phyloP scores from a whole-genome alignment of 2,329 filamentous ascomycete genomes.

The Didymella pinodella region DNA sequence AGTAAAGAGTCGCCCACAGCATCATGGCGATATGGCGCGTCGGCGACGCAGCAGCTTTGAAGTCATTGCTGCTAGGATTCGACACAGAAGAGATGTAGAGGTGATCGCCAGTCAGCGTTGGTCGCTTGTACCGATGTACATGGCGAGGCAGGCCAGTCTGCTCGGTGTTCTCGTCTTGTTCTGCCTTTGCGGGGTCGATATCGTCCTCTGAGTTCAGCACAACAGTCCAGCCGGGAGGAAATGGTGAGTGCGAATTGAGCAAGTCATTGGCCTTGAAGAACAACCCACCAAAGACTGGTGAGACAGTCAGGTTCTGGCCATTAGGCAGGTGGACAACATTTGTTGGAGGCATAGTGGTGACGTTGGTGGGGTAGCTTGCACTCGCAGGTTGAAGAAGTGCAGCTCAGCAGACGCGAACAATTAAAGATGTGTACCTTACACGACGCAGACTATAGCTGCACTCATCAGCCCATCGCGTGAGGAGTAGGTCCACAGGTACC shows the following conservation, averaged over 20 bases:
- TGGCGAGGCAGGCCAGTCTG: conserved; percentile 48
- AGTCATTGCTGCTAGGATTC: conserved; percentile 80
- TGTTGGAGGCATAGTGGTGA: conserved; percentile 51
- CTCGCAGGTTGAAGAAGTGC: conserved; percentile 12
- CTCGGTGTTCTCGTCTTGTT: conserved; percentile 46
- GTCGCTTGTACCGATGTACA: conserved; percentile 72
- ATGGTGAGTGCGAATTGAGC: conserved; percentile 69
- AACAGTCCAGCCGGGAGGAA: conserved; percentile 89
- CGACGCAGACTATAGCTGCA: conserved; percentile 5
- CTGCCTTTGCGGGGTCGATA: conserved; percentile 40
- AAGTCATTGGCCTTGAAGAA: conserved; percentile 87
- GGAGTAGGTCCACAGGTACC: conserved; percentile 15
- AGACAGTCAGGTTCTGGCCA: conserved; percentile 81
- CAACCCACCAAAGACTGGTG: conserved; percentile 88
- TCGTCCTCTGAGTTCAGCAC: conserved; percentile 75
- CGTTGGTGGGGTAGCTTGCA: conserved; percentile 39
- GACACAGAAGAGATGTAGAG: conserved; percentile 93
- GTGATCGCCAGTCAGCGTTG: conserved; percentile 79
- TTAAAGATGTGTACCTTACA: conserved; percentile 1
- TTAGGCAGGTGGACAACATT: conserved; percentile 78
- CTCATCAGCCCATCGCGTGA: conserved; percentile 34
- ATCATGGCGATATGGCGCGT: conserved; percentile 95
- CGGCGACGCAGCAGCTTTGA: conserved; percentile 79
- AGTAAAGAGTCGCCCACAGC: conserved; percentile 92
- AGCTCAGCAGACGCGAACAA: background rate